These are phyloP conservation scores for Pyrus hybrid DNA, from an alignment of 331 rosid genomes.

Conservation along the genomic window DNA sequence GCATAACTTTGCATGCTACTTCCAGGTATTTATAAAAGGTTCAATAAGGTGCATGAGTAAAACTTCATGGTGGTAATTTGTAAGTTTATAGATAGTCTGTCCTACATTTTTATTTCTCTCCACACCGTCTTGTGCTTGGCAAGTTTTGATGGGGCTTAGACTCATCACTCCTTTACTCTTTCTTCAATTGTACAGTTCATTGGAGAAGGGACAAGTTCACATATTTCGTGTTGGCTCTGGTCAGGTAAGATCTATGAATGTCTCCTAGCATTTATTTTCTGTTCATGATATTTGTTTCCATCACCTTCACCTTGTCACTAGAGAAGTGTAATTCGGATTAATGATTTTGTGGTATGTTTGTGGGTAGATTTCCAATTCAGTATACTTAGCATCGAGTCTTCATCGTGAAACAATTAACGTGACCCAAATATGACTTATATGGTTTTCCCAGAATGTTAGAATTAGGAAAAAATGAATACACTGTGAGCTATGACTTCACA, in stretches of 20 bases:
- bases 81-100: background rate
- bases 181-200: slow-evolving; percentile 53
- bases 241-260: slow-evolving; percentile 40
- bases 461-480: no score
- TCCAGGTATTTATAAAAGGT: background rate
- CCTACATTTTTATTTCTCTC: background rate
- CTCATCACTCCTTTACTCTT: background rate
- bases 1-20: background rate
- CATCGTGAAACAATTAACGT: background rate
- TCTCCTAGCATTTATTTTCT: background rate
- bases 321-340: background rate
- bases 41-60: background rate
- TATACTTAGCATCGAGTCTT: no score
- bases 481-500: no score
- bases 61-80: background rate
- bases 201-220: slow-evolving; percentile 79
- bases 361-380: background rate
- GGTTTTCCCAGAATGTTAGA: background rate
- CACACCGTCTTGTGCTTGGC: background rate
- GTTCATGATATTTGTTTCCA: background rate
- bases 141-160: slow-evolving; percentile 1
- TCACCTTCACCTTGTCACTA: background rate
- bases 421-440: background rate
- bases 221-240: slow-evolving; percentile 90
- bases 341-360: background rate